phyloP scores from a whole-genome alignment of 495 filamentous ascomycete species.

The Podospora didyma region DNA sequence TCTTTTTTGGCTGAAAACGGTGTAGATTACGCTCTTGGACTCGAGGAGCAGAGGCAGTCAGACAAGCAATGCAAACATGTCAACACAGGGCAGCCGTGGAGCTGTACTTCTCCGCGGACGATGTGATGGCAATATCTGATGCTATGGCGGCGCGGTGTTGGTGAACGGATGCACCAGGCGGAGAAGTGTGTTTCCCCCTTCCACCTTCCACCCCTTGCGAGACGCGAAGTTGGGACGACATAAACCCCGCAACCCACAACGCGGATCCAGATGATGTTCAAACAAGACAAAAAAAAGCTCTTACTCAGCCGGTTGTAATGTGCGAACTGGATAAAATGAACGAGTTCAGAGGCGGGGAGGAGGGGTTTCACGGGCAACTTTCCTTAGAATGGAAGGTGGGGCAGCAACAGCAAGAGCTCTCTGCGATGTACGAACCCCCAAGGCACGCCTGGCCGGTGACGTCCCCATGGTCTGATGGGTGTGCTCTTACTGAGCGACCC shows the following conservation, averaged over 20 bases:
- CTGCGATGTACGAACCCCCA: too few relatives aligned
- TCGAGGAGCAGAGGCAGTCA: slow-evolving; percentile 8
- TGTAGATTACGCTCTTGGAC: slow-evolving; percentile 18
- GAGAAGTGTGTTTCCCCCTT: too few relatives aligned
- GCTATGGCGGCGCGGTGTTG: too few relatives aligned
- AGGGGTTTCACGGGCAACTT: neutral
- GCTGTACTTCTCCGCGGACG: too few relatives aligned
- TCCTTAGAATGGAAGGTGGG: neutral
- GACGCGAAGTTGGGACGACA: too few relatives aligned
- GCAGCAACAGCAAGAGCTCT: neutral
- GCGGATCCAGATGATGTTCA: neutral
- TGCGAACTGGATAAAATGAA: neutral
- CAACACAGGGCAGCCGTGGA: neutral
- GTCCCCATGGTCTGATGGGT: too few relatives aligned
- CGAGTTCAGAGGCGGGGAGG: neutral
- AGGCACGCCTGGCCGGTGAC: too few relatives aligned
- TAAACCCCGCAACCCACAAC: too few relatives aligned
- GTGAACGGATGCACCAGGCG: too few relatives aligned
- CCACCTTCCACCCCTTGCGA: too few relatives aligned
- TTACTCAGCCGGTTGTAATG: neutral
- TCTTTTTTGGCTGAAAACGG: slow-evolving; percentile 16
- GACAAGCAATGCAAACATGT: slow-evolving; percentile 8
- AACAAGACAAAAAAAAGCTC: neutral
- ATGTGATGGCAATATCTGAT: too few relatives aligned
- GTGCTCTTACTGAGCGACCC: too few relatives aligned